These are phyloP conservation scores for Cucumis variabilis DNA, from an alignment of 331 rosid species.

Conservation along the genomic window DNA sequence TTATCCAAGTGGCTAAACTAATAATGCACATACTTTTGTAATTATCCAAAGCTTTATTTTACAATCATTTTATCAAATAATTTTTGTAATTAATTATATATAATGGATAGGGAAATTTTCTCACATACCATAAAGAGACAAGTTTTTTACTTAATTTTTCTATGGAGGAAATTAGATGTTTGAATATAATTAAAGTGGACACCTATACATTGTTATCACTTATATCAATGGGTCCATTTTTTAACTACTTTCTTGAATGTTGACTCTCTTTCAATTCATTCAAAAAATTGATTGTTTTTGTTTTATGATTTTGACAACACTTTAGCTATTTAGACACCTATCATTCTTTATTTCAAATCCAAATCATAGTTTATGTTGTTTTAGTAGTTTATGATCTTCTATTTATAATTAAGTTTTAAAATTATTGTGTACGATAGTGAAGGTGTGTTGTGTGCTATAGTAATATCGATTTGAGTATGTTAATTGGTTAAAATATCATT, in stretches of 20 bases:
- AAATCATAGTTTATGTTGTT: not conserved
- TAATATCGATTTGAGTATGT: too few species aligned
- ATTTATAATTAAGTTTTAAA: too few species aligned
- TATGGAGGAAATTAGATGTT: not conserved
- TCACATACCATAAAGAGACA: not conserved
- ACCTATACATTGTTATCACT: not conserved
- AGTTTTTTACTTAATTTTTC: not conserved
- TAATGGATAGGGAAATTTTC: not conserved
- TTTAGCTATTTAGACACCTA: not conserved
- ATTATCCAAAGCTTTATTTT: not conserved
- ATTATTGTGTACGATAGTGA: too few species aligned
- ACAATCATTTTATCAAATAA: not conserved
- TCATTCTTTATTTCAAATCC: not conserved
- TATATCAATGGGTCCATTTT: not conserved
- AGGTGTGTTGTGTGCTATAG: too few species aligned
- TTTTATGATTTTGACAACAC: not conserved
- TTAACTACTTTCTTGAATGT: not conserved
- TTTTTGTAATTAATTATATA: too few species aligned
- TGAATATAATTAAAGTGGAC: not conserved
- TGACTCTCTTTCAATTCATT: not conserved
- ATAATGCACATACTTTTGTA: too few species aligned
- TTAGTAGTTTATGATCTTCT: not conserved
- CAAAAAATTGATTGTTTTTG: not conserved
- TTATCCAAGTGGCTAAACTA: conserved; percentile 4
- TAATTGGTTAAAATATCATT: too few species aligned